Evolutionary conservation across 73 alveolate species (phyloP).

Genomic region (Uronychia binucleata): DNA sequence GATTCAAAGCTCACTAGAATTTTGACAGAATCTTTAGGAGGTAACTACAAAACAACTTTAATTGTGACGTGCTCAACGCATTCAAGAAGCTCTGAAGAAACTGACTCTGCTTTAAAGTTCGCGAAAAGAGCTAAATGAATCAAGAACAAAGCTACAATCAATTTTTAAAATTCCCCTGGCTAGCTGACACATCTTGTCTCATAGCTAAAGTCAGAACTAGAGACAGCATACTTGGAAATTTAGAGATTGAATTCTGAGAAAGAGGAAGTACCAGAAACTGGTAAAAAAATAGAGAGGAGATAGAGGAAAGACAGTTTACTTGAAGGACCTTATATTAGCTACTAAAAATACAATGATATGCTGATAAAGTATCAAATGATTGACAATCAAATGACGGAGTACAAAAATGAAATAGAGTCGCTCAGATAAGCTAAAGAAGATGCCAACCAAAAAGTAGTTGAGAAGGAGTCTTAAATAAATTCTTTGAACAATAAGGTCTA

Average conservation of each 20-base stretch:
- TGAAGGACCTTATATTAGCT: neutral
- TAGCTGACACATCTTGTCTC: neutral
- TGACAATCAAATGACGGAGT: neutral
- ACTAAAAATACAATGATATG: neutral
- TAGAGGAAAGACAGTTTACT: neutral
- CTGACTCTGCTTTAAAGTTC: conserved; percentile 85
- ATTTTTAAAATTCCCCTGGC: conserved; percentile 80
- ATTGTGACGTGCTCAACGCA: conserved; percentile 93
- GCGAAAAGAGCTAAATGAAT: conserved; percentile 95
- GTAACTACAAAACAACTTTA: conserved; percentile 94
- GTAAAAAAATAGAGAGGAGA: no score
- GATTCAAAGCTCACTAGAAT: conserved; percentile 95
- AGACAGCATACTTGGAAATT: neutral
- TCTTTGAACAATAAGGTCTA: neutral
- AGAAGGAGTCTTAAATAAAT: neutral
- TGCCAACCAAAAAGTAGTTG: neutral
- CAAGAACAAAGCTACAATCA: conserved; percentile 75
- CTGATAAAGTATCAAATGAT: neutral
- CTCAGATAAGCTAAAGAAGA: neutral
- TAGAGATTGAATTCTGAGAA: neutral
- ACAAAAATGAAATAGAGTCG: neutral
- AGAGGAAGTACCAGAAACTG: neutral
- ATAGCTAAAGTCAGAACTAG: neutral
- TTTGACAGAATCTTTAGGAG: conserved; percentile 96
- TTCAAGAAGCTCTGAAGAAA: conserved; percentile 87